Evolutionary conservation across 2,329 filamentous ascomycete genomes (phyloP), one percentile per base, ranked within the genome.

Genomic region (Stagonosporopsis tanaceti): DNA sequence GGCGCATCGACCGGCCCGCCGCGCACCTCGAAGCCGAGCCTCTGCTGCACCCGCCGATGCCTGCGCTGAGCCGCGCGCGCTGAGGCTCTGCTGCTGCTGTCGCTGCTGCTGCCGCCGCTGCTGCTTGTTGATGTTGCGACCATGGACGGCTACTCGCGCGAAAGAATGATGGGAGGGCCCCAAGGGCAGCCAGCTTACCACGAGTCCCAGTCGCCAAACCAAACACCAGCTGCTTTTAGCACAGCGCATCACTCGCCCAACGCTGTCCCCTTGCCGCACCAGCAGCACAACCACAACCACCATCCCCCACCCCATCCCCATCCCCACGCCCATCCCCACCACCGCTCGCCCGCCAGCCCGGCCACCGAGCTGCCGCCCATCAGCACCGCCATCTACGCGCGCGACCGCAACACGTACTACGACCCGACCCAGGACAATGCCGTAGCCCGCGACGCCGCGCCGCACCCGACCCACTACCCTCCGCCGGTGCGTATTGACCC

Each of bases 401-500:
- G 78, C 69, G 77, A 78, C 60, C 71, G 70, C 59, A 68, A 76
- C n/a, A 66, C 73, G 17, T 82, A 82, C 74, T 82, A 82, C 73
- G 81, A 82, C 67, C 81, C 80, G 7, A 80, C 78, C 39, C 77
- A 77, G 55, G 80, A 82, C 64, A 76, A 78, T 67, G 77, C 32
- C 73, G 45, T 53, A 73, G 69, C 53, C 37, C 71, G 74, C 39
- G 57, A 63, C 56, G 63, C 68, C 40, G 63, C 72, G 66, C 70
- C 73, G 45, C 75, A 72, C 65, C 69, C 76, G 44, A 59, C 47
- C 47, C 69, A 72, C 53, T 74, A 73, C 57, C 64, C 69, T 53
- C 64, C 71, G 37, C 71, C 71, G 71, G 73, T 75, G 63, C 61
- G 63, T 66, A 35, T 41, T 27, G 14, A 20, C 9, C 12, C 20